A percentile compares a stretch with the other conserved stretches of the same genome.
Evolutionary conservation across 2,329 filamentous ascomycete species (phyloP).

Genomic region (Aspergillus pseudoterreus): DNA sequence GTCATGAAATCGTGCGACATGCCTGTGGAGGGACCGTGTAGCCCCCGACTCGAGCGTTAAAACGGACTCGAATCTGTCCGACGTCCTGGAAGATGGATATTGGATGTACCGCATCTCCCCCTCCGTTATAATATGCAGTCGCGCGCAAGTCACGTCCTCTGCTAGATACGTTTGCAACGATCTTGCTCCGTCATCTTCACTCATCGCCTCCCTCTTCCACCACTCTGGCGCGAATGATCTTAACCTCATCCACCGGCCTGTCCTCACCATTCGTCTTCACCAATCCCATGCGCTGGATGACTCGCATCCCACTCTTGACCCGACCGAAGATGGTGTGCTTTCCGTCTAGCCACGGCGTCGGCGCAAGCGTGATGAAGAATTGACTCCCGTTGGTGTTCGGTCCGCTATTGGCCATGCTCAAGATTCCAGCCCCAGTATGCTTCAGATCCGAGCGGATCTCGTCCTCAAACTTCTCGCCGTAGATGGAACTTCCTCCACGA

Average conservation of each 20-base stretch:
- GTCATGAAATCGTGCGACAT: too few relatives aligned
- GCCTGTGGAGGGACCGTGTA: too few relatives aligned
- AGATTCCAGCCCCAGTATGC: slow-evolving; percentile 88
- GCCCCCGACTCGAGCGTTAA: too few relatives aligned
- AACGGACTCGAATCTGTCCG: too few relatives aligned
- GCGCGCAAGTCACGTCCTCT: too few relatives aligned
- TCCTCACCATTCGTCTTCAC: slow-evolving; percentile 82
- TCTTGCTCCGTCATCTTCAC: slow-evolving; percentile 19
- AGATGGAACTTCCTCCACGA: slow-evolving; percentile 82
- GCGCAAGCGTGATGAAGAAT: slow-evolving; percentile 93
- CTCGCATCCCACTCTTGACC: slow-evolving; percentile 75
- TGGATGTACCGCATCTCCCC: too few relatives aligned
- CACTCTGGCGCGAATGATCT: slow-evolving; percentile 69
- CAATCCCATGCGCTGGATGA: slow-evolving; percentile 83
- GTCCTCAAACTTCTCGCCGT: slow-evolving; percentile 89
- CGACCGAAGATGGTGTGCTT: slow-evolving; percentile 97
- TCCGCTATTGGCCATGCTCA: slow-evolving; percentile 95
- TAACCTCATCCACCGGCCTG: slow-evolving; percentile 75
- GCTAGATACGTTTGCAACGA: background rate
- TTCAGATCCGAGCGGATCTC: slow-evolving; percentile 77
- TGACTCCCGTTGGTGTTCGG: slow-evolving; percentile 92
- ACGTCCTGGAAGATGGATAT: too few relatives aligned
- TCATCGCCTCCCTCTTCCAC: slow-evolving; percentile 56
- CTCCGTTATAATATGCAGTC: too few relatives aligned
- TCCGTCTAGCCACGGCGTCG: slow-evolving; percentile 92